A percentile compares a stretch with the other conserved stretches of the same genome.
phyloP scores from a whole-genome alignment of 129 eudicot species.

The Pulicaria dysenterica region DNA sequence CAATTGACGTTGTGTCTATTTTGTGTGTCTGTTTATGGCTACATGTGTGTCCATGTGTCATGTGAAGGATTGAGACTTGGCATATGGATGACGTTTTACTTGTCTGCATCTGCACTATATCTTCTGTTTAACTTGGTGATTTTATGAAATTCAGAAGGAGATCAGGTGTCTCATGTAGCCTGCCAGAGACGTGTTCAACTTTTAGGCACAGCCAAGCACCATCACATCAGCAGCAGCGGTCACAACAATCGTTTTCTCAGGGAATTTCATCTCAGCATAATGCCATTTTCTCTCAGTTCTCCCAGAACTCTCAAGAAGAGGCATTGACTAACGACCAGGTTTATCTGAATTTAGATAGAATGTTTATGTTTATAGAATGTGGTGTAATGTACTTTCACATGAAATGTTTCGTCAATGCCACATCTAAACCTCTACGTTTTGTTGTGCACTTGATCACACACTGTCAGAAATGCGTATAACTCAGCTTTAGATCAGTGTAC shows the following conservation, averaged over 20 bases:
- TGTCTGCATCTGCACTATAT: background rate
- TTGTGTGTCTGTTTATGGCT: background rate
- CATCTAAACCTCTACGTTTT: conserved; percentile 10
- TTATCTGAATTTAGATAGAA: conserved; percentile 9
- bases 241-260: conserved; percentile 81
- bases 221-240: conserved; percentile 66
- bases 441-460: background rate
- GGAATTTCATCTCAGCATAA: conserved; percentile 74
- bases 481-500: conserved; percentile 18
- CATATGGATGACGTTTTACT: background rate
- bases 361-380: background rate
- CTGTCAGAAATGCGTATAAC: conserved; percentile 22
- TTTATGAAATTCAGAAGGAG: conserved; percentile 47
- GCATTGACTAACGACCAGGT: conserved; percentile 47
- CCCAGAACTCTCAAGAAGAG: conserved; percentile 72
- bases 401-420: conserved; percentile 6
- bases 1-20: background rate
- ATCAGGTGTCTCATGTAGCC: conserved; percentile 43
- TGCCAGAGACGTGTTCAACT: conserved; percentile 57
- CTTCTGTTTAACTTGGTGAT: conserved; percentile 25
- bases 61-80: conserved; percentile 19
- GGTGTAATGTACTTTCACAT: conserved; percentile 8
- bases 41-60: conserved; percentile 6
- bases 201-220: conserved; percentile 56
- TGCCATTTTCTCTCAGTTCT: conserved; percentile 74